Evolutionary conservation across 2,329 filamentous ascomycete species (phyloP).

Genomic region (Colletotrichum sublineola): DNA sequence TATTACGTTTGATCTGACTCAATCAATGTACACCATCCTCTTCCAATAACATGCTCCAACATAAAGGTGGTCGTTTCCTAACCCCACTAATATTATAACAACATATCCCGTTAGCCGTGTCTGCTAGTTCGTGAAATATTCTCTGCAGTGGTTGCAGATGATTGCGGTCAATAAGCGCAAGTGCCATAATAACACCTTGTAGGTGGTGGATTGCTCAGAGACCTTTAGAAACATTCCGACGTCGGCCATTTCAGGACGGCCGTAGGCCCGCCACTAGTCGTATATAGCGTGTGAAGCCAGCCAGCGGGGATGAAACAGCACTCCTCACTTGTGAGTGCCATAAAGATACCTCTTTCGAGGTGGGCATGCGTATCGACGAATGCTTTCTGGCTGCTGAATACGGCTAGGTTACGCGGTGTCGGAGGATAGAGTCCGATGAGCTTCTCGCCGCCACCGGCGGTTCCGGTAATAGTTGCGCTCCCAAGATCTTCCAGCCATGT

Average conservation of each 20-base stretch:
- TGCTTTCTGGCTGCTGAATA: neutral
- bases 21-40: neutral
- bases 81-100: neutral
- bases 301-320: neutral
- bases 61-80: neutral
- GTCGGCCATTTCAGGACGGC: neutral
- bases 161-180: neutral
- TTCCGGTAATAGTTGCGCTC: neutral
- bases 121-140: fast-evolving
- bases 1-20: neutral
- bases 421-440: neutral
- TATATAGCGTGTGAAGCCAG: neutral
- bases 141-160: neutral
- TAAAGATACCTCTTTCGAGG: neutral
- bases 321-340: neutral
- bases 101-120: neutral
- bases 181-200: neutral
- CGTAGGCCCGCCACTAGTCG: neutral
- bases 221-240: neutral
- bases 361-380: neutral
- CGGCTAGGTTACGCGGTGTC: neutral
- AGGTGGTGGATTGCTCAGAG: neutral
- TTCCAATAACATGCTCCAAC: neutral
- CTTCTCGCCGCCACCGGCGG: neutral
- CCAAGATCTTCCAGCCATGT: neutral